phyloP scores from a whole-genome alignment of 2,329 filamentous ascomycete species.

The Trichoderma koningiopsis region DNA sequence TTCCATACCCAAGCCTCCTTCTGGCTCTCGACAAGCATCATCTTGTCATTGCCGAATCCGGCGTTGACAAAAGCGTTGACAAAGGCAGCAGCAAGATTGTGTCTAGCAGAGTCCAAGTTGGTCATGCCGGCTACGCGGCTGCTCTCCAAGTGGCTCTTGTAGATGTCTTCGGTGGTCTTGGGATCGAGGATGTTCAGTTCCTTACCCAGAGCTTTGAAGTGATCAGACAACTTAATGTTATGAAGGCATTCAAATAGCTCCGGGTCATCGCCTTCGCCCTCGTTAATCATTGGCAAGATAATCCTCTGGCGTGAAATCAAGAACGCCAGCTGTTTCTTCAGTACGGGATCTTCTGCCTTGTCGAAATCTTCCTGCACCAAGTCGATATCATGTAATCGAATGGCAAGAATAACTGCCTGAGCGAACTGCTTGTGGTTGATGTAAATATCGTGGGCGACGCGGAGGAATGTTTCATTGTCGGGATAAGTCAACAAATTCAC shows the following conservation, averaged over 20 bases:
- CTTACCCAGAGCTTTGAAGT: constrained; percentile 92
- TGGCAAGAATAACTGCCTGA: constrained; percentile 91
- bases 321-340: constrained; percentile 94
- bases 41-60: constrained; percentile 92
- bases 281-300: constrained; percentile 65
- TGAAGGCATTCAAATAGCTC: constrained; percentile 81
- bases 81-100: constrained; percentile 94
- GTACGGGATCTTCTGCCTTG: constrained; percentile 74
- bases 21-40: constrained; percentile 90
- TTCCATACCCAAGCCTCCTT: constrained; percentile 98
- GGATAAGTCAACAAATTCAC: constrained; percentile 96
- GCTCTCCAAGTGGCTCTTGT: constrained; percentile 98
- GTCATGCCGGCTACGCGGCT: constrained; percentile 90
- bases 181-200: constrained; percentile 96
- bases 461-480: constrained; percentile 93
- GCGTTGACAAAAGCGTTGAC: constrained; percentile 98
- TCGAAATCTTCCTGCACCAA: constrained; percentile 83
- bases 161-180: constrained; percentile 97
- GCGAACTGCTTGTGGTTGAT: constrained; percentile 89
- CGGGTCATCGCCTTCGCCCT: constrained; percentile 68
- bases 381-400: constrained; percentile 83
- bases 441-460: constrained; percentile 91
- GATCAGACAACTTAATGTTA: constrained; percentile 83
- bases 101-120: constrained; percentile 90
- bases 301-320: constrained; percentile 90